Conservation (phyloP, 2,329 filamentous ascomycete species). For the Xylaria polymorpha region DNA sequence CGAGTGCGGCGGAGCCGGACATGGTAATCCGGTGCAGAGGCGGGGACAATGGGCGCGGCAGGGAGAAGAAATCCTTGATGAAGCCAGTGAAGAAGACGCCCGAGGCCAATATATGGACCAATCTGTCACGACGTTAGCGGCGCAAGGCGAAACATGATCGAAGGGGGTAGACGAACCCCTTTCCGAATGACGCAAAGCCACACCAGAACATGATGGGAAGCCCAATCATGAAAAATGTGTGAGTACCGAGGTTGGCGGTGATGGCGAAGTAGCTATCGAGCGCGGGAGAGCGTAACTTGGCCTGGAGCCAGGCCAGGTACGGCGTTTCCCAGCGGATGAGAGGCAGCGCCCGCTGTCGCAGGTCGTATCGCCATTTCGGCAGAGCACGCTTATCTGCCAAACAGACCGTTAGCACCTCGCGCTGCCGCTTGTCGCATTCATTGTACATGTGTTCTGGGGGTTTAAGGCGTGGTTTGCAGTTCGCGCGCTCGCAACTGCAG, state of each 20-base stretch:
- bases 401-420: constrained; percentile 31
- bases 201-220: constrained; percentile 98
- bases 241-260: constrained; percentile 94
- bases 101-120: constrained; percentile 79
- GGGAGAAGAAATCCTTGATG: constrained; percentile 91
- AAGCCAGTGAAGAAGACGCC: constrained; percentile 92
- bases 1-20: constrained; percentile 93
- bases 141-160: constrained; percentile 10
- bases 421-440: constrained; percentile 10
- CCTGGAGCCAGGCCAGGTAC: constrained; percentile 88
- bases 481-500: constrained; percentile 1
- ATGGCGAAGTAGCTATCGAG: constrained; percentile 98
- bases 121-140: constrained; percentile 54
- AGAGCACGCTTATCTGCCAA: constrained; percentile 80
- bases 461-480: not conserved
- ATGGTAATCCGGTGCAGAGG: constrained; percentile 95
- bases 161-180: constrained; percentile 73
- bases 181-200: constrained; percentile 83
- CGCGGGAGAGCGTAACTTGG: constrained; percentile 79
- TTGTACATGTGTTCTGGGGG: constrained; percentile 14
- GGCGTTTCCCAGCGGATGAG: constrained; percentile 95
- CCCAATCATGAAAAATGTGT: constrained; percentile 98
- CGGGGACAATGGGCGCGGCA: constrained; percentile 90
- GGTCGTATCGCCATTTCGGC: constrained; percentile 86
- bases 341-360: constrained; percentile 85